phyloP scores from a whole-genome alignment of 2,329 filamentous ascomycete species.

The Pseudogymnoascus sp. region DNA sequence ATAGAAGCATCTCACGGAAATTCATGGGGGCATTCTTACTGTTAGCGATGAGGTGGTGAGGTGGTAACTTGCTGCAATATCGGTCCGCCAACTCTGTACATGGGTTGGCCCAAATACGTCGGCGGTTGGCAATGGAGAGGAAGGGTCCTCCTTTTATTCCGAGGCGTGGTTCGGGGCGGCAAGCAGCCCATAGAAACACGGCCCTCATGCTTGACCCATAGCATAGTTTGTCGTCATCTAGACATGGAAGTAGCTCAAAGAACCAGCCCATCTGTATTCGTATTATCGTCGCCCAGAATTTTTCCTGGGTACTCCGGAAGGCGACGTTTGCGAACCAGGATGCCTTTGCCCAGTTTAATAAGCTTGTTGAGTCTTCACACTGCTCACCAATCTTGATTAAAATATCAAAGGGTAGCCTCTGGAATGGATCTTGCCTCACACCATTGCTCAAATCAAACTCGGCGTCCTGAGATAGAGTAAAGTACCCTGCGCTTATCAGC shows the following conservation, averaged over 20 bases:
- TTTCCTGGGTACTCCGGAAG: neutral
- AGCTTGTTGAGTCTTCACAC: neutral
- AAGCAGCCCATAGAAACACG: constrained; percentile 21
- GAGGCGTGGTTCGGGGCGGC: constrained; percentile 16
- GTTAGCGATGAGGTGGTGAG: neutral
- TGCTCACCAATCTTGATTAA: no score
- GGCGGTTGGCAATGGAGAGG: constrained; percentile 28
- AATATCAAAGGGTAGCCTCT: no score
- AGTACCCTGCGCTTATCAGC: neutral
- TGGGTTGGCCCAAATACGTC: constrained; percentile 26
- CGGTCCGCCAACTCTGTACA: neutral
- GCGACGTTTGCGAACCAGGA: neutral
- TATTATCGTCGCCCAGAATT: neutral
- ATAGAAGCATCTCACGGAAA: neutral
- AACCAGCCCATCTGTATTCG: neutral
- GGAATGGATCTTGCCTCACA: no score
- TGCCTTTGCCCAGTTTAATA: neutral
- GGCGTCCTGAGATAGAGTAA: neutral
- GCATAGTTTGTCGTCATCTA: neutral
- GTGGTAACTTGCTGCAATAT: neutral
- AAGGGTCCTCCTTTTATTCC: constrained; percentile 22
- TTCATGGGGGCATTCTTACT: neutral
- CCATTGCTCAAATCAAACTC: no score
- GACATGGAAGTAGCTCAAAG: neutral
- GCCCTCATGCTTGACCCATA: neutral